Percentiles rank a stretch among this genome's conserved stretches.
Conservation (phyloP, 2,329 filamentous ascomycete species). For the Colletotrichum sp. region DNA sequence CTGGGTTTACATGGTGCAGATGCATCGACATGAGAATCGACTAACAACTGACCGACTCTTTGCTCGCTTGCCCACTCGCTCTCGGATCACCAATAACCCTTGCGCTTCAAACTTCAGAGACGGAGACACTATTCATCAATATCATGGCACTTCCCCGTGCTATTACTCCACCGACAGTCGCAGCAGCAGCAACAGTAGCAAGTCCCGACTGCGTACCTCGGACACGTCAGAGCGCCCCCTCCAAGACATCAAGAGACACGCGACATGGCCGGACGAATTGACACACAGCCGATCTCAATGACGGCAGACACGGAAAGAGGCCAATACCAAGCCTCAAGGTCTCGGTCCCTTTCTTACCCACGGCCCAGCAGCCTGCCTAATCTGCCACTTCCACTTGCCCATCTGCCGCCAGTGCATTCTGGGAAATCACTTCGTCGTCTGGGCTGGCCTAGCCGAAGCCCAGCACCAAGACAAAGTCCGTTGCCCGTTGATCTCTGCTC, state of each 20-base stretch:
- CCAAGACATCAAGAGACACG: background rate
- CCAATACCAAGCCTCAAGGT: background rate
- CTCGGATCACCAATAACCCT: background rate
- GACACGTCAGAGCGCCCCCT: background rate
- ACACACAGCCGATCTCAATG: background rate
- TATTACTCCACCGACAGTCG: background rate
- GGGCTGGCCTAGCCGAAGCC: constrained; percentile 2
- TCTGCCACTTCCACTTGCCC: background rate
- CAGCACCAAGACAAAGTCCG: constrained; percentile 6
- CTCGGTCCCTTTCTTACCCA: background rate
- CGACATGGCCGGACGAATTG: background rate
- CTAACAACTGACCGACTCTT: constrained; percentile 1
- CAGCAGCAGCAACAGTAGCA: background rate
- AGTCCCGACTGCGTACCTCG: background rate
- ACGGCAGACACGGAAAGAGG: background rate
- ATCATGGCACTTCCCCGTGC: background rate
- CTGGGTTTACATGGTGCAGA: constrained; percentile 5
- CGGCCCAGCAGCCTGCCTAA: background rate
- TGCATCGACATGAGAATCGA: background rate
- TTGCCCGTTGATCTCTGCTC: constrained; percentile 16
- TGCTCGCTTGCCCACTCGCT: background rate
- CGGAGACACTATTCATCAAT: background rate
- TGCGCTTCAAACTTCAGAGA: background rate
- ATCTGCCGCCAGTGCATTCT: background rate
- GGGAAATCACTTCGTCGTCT: background rate